phyloP scores from a whole-genome alignment of 202 grass and related monocot genomes.

The Brachypodium distachyon region DNA sequence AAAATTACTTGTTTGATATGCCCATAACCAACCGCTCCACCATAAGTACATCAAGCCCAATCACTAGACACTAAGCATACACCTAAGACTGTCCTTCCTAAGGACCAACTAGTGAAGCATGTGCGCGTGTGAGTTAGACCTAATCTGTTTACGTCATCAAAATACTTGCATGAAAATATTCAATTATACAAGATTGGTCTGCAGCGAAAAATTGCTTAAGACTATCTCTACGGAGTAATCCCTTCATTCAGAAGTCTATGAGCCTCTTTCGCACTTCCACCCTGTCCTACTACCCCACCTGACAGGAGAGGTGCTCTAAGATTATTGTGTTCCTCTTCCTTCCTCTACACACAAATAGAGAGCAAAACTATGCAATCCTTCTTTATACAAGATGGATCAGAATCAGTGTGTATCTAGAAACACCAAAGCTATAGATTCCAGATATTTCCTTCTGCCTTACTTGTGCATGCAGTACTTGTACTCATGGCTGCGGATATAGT shows the following conservation, averaged over 20 bases:
- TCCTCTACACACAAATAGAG: background rate
- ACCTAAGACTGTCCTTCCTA: background rate
- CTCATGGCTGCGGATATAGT: conserved; percentile 70
- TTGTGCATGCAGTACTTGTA: conserved; percentile 97
- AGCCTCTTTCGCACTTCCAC: background rate
- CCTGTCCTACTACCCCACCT: background rate
- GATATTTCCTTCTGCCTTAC: conserved; percentile 30
- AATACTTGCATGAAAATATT: background rate
- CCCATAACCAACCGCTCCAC: background rate
- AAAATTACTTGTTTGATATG: background rate
- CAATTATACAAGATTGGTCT: background rate
- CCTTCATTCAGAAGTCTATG: background rate
- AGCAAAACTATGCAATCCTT: background rate
- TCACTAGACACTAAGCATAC: background rate
- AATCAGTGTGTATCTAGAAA: background rate
- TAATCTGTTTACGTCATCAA: background rate
- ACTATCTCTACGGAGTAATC: background rate
- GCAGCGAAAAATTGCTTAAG: background rate
- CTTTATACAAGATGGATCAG: background rate
- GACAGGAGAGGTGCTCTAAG: background rate
- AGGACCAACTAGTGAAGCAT: background rate
- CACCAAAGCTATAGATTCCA: background rate
- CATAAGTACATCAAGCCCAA: background rate
- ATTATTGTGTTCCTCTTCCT: background rate
- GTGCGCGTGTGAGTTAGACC: background rate